Evolutionary conservation across 306 rosid genomes (phyloP), one percentile per base, ranked within the genome.

Genomic region (Abrus precatorius): DNA sequence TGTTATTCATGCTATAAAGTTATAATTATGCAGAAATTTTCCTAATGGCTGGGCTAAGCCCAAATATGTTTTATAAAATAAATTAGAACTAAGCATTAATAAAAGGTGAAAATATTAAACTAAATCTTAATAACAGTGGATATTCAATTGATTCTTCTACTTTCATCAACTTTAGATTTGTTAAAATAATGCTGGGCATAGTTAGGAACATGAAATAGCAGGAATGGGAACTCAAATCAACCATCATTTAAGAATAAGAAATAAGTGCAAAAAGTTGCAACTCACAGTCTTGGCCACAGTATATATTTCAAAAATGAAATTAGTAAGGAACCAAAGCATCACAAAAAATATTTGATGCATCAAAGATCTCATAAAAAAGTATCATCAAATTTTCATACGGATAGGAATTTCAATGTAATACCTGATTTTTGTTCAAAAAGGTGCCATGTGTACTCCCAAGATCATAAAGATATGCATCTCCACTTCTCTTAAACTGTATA

Each of bases 401-500:
- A 69, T 29, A 76, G 66, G 29, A 64, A 30, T 70, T 56, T 72
- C 66, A 20, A 40, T 56, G 53, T n/a, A 40, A 59, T 90, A 95
- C 97, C 99, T 89, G 94, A 74, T 71, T 88, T 89, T 93, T 93
- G 85, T 95, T 95, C 76, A 95, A 60, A 83, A 82, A 95, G 66
- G 99, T 90, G 27, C 99, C 99, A 55, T 95, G 99, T 32, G 97
- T 91, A 83, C 99, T 95, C 80, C 97, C 97, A n/a, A 95, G 94
- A 67, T 95, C 99, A 85, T 89, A 95, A 52, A 95, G 78, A 87
- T 91, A 93, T 5, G 99, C 99, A 29, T 88, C 82, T 53, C 97
- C 99, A 49, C 88, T 91, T 80, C 88, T 88, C 87, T 88, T 95
- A 67, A 92, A 95, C 77, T 95, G 99, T 32, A 95, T 77, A 84